phyloP scores from a whole-genome alignment of 73 alveolate species.

The Loxodes magnus region DNA sequence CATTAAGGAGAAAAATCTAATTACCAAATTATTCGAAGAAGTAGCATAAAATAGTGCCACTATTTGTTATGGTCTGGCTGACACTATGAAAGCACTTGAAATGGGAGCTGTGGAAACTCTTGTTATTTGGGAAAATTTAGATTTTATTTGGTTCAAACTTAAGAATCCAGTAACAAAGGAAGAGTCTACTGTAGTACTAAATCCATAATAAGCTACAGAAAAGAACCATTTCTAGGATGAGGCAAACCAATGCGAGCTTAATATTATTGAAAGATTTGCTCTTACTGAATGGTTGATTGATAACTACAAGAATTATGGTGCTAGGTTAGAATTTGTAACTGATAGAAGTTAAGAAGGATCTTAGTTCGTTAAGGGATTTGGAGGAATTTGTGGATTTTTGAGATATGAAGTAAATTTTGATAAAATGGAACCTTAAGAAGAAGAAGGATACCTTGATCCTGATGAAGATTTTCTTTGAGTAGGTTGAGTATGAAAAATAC shows the following conservation, averaged over 20 bases:
- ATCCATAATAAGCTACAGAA: background rate
- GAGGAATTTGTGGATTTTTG: slow-evolving; percentile 98
- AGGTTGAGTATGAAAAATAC: too few relatives aligned
- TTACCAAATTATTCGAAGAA: slow-evolving; percentile 90
- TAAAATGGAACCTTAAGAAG: too few relatives aligned
- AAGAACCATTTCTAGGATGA: slow-evolving; percentile 35
- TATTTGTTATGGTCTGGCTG: slow-evolving; percentile 93
- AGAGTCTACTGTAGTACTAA: slow-evolving; percentile 30
- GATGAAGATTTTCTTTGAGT: too few relatives aligned
- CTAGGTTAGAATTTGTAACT: slow-evolving; percentile 89
- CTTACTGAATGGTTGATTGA: slow-evolving; percentile 92
- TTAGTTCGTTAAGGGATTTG: slow-evolving; percentile 95
- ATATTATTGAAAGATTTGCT: slow-evolving; percentile 57
- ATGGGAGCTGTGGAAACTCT: slow-evolving; percentile 82
- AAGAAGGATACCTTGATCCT: too few relatives aligned
- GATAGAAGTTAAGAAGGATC: slow-evolving; percentile 95
- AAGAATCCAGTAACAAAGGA: slow-evolving; percentile 33
- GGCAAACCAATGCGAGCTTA: slow-evolving; percentile 71
- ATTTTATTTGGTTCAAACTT: slow-evolving; percentile 49
- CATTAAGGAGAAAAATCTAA: slow-evolving; percentile 89
- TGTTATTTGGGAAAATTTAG: slow-evolving; percentile 84
- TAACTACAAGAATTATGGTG: slow-evolving; percentile 81
- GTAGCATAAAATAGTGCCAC: slow-evolving; percentile 89
- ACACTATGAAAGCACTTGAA: slow-evolving; percentile 92
- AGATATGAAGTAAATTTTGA: slow-evolving; percentile 86